Percentiles rank a stretch among this genome's conserved stretches.
These are phyloP conservation scores for Collybia mongolica DNA, from an alignment of 768 basidiomycete genomes.

Conservation along the genomic window DNA sequence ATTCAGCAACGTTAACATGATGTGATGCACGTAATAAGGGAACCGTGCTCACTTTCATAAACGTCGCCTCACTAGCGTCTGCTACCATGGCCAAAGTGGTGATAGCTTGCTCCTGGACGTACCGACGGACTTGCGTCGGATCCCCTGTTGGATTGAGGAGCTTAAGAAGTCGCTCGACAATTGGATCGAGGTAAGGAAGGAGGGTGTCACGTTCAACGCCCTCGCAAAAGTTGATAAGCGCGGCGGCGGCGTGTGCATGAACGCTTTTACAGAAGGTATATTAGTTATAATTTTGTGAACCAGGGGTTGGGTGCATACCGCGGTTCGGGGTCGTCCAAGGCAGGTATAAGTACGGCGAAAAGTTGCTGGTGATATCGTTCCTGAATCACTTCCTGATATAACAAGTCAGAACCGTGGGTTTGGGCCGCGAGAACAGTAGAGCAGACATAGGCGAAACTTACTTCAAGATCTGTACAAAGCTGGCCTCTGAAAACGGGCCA, in stretches of 20 bases:
- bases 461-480: constrained; percentile 86
- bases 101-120: constrained; percentile 87
- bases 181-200: constrained; percentile 74
- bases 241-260: constrained; percentile 84
- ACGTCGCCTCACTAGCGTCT: constrained; percentile 77
- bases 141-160: constrained; percentile 57
- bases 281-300: not conserved
- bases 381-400: constrained; percentile 70
- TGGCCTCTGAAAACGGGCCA: constrained; percentile 60
- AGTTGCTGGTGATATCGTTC: constrained; percentile 65
- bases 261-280: constrained; percentile 45
- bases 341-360: constrained; percentile 67
- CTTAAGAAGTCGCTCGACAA: constrained; percentile 71
- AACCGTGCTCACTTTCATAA: constrained; percentile 54
- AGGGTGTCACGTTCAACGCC: constrained; percentile 75
- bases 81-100: constrained; percentile 90
- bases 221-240: constrained; percentile 90
- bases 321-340: constrained; percentile 74
- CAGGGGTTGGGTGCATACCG: constrained; percentile 46
- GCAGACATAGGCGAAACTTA: constrained; percentile 33
- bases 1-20: not conserved
- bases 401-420: not conserved
- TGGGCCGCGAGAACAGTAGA: too few species aligned
- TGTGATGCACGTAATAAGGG: not conserved
- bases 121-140: constrained; percentile 44